A percentile compares a stretch with the other conserved stretches of the same genome.
Conservation (phyloP, 2,329 filamentous ascomycete genomes). For the Arthroderma sp. region DNA sequence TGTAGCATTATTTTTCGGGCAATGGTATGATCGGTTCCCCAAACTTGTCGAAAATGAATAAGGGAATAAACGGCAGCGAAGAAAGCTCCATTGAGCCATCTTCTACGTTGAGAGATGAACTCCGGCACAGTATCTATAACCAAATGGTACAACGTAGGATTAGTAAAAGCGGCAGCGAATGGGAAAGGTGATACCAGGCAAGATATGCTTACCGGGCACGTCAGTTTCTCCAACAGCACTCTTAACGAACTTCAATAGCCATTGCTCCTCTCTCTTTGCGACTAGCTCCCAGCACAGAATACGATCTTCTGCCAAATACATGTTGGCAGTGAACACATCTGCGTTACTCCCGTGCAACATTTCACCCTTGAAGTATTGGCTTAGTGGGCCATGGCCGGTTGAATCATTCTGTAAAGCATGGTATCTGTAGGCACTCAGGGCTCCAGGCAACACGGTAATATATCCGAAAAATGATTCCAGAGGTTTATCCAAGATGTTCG, state of each 20-base stretch:
- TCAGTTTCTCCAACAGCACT: slow-evolving; percentile 94
- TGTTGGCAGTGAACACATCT: slow-evolving; percentile 95
- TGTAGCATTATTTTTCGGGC: slow-evolving; percentile 82
- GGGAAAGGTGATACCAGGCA: no score
- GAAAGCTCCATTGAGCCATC: slow-evolving; percentile 98
- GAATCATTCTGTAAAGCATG: slow-evolving; percentile 94
- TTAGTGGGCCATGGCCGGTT: slow-evolving; percentile 84
- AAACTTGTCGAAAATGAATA: slow-evolving; percentile 87
- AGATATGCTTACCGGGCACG: slow-evolving; percentile 57
- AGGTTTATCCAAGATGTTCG: slow-evolving; percentile 95
- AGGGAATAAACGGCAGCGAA: slow-evolving; percentile 97
- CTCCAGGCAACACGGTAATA: slow-evolving; percentile 91
- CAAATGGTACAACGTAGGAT: background rate
- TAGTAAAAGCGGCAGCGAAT: no score
- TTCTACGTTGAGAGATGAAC: slow-evolving; percentile 88
- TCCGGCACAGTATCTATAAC: slow-evolving; percentile 74
- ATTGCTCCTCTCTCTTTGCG: slow-evolving; percentile 83
- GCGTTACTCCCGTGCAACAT: slow-evolving; percentile 91
- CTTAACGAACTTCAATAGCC: slow-evolving; percentile 97
- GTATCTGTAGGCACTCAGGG: slow-evolving; percentile 88
- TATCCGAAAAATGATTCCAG: slow-evolving; percentile 96
- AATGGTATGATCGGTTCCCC: slow-evolving; percentile 81
- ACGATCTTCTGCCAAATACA: slow-evolving; percentile 97
- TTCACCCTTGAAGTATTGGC: slow-evolving; percentile 98
- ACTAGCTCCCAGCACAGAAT: slow-evolving; percentile 98